Evolutionary conservation across 2,329 filamentous ascomycete species (phyloP).

Genomic region (Shiraia bambusicola): DNA sequence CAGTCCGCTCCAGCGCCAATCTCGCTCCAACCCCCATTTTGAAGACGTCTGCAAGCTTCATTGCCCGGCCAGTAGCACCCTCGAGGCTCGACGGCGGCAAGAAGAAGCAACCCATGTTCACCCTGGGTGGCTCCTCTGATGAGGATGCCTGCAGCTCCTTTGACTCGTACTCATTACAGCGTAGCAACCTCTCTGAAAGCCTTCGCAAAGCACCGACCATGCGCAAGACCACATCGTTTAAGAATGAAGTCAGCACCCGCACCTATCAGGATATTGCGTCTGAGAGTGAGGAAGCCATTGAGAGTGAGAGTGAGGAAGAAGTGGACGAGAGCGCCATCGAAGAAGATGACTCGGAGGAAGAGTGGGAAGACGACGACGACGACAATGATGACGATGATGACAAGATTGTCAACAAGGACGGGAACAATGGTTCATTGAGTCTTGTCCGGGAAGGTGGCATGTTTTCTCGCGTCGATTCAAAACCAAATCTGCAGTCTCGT

Average conservation of each 20-base stretch:
- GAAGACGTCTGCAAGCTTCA: constrained; percentile 49
- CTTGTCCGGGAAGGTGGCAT: constrained; percentile 75
- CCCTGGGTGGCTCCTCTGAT: constrained; percentile 77
- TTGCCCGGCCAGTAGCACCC: constrained; percentile 29
- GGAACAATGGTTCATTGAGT: constrained; percentile 78
- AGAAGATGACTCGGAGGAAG: constrained; percentile 58
- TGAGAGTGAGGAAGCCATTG: constrained; percentile 61
- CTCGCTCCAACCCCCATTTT: constrained; percentile 63
- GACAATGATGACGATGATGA: constrained; percentile 75
- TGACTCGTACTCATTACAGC: constrained; percentile 56
- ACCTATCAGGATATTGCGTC: constrained; percentile 61
- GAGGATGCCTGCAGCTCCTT: constrained; percentile 82
- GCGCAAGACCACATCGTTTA: constrained; percentile 83
- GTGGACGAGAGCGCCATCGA: constrained; percentile 62
- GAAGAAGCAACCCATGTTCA: constrained; percentile 70
- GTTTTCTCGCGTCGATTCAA: constrained; percentile 90
- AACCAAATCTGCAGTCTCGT: constrained; percentile 78
- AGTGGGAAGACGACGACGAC: constrained; percentile 64
- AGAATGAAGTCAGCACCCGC: constrained; percentile 69
- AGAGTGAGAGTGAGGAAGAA: constrained; percentile 60
- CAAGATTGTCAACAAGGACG: no score
- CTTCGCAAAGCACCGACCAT: constrained; percentile 48
- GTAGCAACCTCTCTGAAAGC: constrained; percentile 58
- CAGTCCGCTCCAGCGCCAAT: constrained; percentile 63
- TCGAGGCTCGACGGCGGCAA: constrained; percentile 50